Conservation (phyloP, 208 protist genomes). For the Leishmania lainsoni region DNA sequence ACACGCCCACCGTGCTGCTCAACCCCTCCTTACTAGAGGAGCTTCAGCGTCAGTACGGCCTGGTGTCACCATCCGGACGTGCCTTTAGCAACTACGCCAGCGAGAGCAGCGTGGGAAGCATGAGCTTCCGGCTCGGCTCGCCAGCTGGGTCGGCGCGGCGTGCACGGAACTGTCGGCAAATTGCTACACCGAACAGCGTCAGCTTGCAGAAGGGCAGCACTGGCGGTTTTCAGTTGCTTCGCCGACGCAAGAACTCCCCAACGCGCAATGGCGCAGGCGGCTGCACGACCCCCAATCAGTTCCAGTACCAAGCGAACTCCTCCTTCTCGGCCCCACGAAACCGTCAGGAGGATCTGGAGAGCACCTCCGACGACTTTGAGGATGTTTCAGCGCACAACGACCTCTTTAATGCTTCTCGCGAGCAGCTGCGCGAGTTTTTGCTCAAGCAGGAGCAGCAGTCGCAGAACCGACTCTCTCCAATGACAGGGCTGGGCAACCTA, state of each 20-base stretch:
- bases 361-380: conserved; percentile 48
- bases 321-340: conserved; percentile 2
- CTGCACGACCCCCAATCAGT: neutral
- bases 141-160: conserved; percentile 29
- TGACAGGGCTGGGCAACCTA: neutral
- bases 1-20: conserved; percentile 24
- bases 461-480: neutral
- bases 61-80: neutral
- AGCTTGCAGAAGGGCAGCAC: conserved; percentile 1
- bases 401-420: neutral
- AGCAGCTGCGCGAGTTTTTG: conserved; percentile 10
- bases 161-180: conserved; percentile 8
- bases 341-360: conserved; percentile 32
- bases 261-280: neutral
- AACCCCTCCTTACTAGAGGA: conserved; percentile 27
- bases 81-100: conserved; percentile 11
- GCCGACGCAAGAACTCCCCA: conserved; percentile 3
- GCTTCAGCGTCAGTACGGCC: conserved; percentile 27
- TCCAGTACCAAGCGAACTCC: neutral
- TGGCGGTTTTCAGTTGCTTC: conserved; percentile 3
- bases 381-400: conserved; percentile 27
- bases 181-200: conserved; percentile 7
- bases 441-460: conserved; percentile 1
- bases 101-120: conserved; percentile 20
- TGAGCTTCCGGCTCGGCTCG: conserved; percentile 29